Conservation (phyloP, 1,139 yeast species). For the Scheffersomyces quercinus region DNA sequence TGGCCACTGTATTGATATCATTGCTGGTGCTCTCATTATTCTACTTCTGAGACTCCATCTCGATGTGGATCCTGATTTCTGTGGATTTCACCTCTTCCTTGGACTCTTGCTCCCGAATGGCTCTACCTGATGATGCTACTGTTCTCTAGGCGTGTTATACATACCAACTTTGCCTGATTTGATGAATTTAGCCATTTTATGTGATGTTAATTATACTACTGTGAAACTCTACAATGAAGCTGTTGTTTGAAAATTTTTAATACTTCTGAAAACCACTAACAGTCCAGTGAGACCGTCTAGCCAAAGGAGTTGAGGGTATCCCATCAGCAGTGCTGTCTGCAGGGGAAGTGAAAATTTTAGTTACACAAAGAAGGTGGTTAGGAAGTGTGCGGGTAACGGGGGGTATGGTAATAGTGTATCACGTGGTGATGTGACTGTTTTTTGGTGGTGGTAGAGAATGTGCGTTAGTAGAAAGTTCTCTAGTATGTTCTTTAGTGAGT, state of each 20-base stretch:
- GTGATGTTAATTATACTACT: conserved; percentile 14
- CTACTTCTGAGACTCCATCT: too few relatives aligned
- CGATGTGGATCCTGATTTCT: too few relatives aligned
- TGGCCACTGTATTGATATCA: too few relatives aligned
- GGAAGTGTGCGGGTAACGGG: background rate
- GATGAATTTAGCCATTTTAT: conserved; percentile 92
- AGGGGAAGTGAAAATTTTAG: conserved; percentile 13
- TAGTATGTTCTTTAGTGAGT: too few relatives aligned
- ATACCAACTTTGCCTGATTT: conserved; percentile 99
- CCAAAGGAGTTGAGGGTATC: background rate
- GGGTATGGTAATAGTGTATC: background rate
- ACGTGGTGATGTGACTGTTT: conserved; percentile 1
- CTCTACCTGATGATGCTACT: background rate
- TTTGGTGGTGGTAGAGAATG: background rate
- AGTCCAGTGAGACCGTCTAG: background rate
- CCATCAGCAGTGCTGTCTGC: conserved; percentile 9
- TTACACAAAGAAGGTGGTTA: conserved; percentile 5
- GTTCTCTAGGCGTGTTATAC: conserved; percentile 33
- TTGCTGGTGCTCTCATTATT: too few relatives aligned
- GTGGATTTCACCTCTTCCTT: too few relatives aligned
- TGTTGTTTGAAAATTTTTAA: conserved; percentile 15
- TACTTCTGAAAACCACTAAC: conserved; percentile 3
- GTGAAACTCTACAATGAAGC: background rate
- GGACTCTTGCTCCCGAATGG: background rate
- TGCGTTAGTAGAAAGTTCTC: too few relatives aligned